These are phyloP conservation scores for Colletotrichum sp. DNA, from an alignment of 2,329 filamentous ascomycete species.

Conservation along the genomic window DNA sequence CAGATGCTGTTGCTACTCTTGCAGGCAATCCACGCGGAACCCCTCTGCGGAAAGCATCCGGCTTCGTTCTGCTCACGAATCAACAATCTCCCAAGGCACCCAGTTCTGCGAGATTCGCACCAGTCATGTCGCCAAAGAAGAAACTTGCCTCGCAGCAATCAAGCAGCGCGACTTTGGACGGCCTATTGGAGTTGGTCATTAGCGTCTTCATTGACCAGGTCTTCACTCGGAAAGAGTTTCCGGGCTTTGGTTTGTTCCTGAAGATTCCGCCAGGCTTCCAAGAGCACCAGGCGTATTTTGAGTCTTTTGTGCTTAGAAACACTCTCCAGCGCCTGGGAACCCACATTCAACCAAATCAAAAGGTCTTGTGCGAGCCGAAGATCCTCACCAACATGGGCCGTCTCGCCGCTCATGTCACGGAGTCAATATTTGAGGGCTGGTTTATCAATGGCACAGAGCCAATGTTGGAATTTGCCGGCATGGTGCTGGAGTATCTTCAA, in stretches of 20 bases:
- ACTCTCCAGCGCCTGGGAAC: constrained; percentile 75
- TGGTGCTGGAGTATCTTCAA: constrained; percentile 87
- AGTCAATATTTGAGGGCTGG: constrained; percentile 95
- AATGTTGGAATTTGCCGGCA: constrained; percentile 85
- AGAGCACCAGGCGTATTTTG: constrained; percentile 94
- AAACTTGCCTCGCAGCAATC: constrained; percentile 55
- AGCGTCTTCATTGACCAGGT: constrained; percentile 87
- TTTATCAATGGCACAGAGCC: constrained; percentile 87
- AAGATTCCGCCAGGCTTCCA: constrained; percentile 92
- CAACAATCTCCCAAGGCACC: constrained; percentile 64
- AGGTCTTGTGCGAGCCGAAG: constrained; percentile 78
- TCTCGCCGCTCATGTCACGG: constrained; percentile 80
- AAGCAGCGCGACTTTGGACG: constrained; percentile 75
- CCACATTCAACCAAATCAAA: constrained; percentile 73
- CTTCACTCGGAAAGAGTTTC: constrained; percentile 86
- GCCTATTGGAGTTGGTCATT: constrained; percentile 77
- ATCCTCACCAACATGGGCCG: constrained; percentile 87
- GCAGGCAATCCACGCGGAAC: constrained; percentile 60
- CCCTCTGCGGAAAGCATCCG: constrained; percentile 80
- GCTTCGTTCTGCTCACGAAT: constrained; percentile 86
- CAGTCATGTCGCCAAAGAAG: constrained; percentile 64
- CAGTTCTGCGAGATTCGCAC: constrained; percentile 67
- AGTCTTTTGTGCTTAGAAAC: constrained; percentile 84
- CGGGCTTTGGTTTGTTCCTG: constrained; percentile 82
- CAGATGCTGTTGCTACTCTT: constrained; percentile 54